A percentile compares a stretch with the other conserved stretches of the same genome.
Conservation (phyloP, 2,329 filamentous ascomycete species). For the Phaeomoniella chlamydospora region DNA sequence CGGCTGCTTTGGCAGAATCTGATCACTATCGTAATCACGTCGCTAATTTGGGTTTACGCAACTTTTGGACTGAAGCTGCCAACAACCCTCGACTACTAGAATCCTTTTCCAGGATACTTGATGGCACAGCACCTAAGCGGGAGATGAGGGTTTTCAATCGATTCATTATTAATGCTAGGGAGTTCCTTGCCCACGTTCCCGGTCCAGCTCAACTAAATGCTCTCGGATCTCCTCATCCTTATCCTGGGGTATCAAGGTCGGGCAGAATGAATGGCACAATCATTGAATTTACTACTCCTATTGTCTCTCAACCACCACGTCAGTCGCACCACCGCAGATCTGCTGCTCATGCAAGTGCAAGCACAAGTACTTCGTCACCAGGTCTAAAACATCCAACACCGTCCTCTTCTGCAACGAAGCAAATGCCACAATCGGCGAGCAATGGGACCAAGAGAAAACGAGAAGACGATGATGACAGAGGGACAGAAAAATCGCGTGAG, state of each 20-base stretch:
- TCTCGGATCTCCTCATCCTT: neutral
- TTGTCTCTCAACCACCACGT: neutral
- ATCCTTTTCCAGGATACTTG: neutral
- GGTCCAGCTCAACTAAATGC: neutral
- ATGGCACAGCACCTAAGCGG: neutral
- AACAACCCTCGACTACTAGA: neutral
- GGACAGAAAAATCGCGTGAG: constrained; percentile 25
- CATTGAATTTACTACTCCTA: neutral
- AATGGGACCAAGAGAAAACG: neutral
- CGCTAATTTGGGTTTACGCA: neutral
- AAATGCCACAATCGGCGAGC: neutral
- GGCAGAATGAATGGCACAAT: neutral
- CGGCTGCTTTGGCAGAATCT: neutral
- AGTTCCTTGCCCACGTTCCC: neutral
- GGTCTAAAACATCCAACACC: neutral
- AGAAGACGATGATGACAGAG: constrained; percentile 18
- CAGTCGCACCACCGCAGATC: neutral
- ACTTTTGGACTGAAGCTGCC: neutral
- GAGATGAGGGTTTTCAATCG: neutral
- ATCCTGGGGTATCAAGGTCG: neutral
- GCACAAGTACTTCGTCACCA: neutral
- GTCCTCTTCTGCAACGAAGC: neutral
- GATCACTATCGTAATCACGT: neutral
- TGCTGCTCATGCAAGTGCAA: neutral
- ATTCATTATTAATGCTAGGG: neutral